phyloP scores from a whole-genome alignment of 495 filamentous ascomycete genomes.

The Aspergillus campestris region DNA sequence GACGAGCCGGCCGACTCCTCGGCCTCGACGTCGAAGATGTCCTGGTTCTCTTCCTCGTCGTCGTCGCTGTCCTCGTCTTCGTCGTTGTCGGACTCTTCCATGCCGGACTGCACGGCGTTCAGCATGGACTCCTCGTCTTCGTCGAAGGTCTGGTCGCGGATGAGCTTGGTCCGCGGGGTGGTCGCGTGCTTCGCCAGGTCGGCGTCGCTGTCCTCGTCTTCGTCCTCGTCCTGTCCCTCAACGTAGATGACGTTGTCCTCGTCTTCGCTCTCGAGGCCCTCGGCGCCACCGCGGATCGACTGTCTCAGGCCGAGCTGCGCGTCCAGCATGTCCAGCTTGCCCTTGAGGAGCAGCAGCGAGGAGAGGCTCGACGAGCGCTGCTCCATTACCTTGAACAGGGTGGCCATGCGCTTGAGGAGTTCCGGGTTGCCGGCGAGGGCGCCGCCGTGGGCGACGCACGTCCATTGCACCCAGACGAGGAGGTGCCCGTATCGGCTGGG shows the following conservation, averaged over 20 bases:
- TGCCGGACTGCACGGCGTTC: conserved; percentile 23
- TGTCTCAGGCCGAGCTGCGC: conserved; percentile 76
- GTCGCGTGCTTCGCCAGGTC: conserved; percentile 19
- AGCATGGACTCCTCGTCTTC: conserved; percentile 39
- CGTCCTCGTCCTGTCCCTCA: conserved; percentile 58
- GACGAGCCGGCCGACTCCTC: conserved; percentile 40
- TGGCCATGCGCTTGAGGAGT: conserved; percentile 63
- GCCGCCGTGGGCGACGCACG: conserved; percentile 87
- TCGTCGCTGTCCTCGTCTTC: conserved; percentile 32
- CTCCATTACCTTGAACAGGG: conserved; percentile 74
- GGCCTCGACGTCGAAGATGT: conserved; percentile 37
- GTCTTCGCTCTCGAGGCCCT: conserved; percentile 54
- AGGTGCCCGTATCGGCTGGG: conserved; percentile 84
- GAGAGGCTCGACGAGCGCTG: conserved; percentile 77
- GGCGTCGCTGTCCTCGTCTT: conserved; percentile 37
- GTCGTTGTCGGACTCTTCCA: conserved; percentile 32
- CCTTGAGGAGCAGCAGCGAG: conserved; percentile 78
- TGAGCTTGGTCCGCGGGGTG: conserved; percentile 32
- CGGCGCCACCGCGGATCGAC: conserved; percentile 42
- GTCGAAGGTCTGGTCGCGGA: conserved; percentile 32
- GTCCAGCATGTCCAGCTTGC: conserved; percentile 83
- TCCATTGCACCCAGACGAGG: conserved; percentile 97
- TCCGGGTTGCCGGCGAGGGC: conserved; percentile 77
- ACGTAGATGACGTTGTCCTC: conserved; percentile 77
- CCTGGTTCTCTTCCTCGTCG: conserved; percentile 33